Base-by-base conservation (phyloP, 2,329 filamentous ascomycete genomes). In the Westerdykella sp. region DNA sequence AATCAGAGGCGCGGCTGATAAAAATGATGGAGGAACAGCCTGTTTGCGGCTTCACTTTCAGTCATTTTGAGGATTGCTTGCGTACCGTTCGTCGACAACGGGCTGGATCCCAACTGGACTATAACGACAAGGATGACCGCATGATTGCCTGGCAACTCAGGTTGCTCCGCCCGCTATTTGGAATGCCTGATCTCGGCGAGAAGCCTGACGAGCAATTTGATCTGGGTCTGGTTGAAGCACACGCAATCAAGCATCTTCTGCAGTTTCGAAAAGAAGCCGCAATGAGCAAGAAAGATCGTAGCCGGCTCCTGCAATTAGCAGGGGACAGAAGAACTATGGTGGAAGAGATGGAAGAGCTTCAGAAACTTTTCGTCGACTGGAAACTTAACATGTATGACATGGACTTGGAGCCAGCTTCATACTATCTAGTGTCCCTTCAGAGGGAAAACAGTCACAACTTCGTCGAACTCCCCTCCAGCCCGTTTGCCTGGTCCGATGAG, bases 1-100 rank as follows among this genome's bases (percentile, higher is more conserved):
- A 55, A 37, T 54, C 53, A 0, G 58, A 61, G 37, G 48, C 39
- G 9, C 40, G 43, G 11, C 34, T 63, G 1, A 46, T 55, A n/a
- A 42, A 41, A 5, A 41, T 53, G 23, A 32, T 59, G 34, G 53
- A 58, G n/a, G 37, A 57, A 51, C 58, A 54, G 39, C 37, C 23
- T 21, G 31, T 48, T 5, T 47, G 47, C 0, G 9, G 1, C 0
- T 60, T 53, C 30, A 60, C 60, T 1, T 64, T 53, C 40, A 49
- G 42, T 25, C 50, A 50, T 35, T 14, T 41, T 11, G 60, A 61
- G 48, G 60, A 65, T 40, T 60, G 59, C 40, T 42, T 65, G 2
- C 54, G 60, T 15, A 39, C 47, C 2, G 34, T 58, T 1, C 56
- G 62, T n/a, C 59, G 62, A n/a, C 43, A 50, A 12, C 51, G 53